Base-by-base conservation (phyloP, 2,329 filamentous ascomycete species). In the Thelonectria olida region DNA sequence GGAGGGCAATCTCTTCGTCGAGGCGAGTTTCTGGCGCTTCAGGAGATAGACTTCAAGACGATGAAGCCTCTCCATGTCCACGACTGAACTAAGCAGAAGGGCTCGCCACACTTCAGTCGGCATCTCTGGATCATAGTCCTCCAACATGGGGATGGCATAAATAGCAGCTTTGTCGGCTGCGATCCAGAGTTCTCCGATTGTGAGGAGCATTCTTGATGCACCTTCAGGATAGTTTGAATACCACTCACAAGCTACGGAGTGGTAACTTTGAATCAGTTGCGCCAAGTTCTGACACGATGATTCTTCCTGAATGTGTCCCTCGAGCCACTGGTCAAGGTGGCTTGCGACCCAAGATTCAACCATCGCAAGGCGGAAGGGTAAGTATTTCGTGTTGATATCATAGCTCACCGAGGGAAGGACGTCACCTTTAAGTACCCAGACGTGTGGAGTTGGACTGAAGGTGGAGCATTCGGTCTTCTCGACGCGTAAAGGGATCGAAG, bases 161-260 rank as follows among this genome's bases (percentile, higher is more conserved):
- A 78, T 73, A 1, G 82, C 81, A 2, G 77, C 75, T 51, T 75
- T 82, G 61, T 90, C 87, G 9, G 82, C 79, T 0, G 83, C 84
- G 7, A 85, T 69, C 88, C 88, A 90, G 0, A 90, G 70, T 54
- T 89, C 85, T 3, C 87, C 65, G 0, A 85, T 66, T 0, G 82
- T 85, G 0, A 90, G 76, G 3, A 87, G 58, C 82, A 88, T 88
- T 5, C 81, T 62, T 0, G 88, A 90, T 0, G 76, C 66, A 0
- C 73, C 74, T 60, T 84, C 80, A 0, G 87, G 82, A 2, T 80
- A 78, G 0, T 39, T 61, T 0, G 41, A 1, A 39, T 88, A 88
- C 1, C 48, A 34, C 0, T 1, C 0, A 0, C 45, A 41, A 0
- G 78, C 80, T 1, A 20, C 4, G 0, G 6, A 6, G 45, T 79